These are phyloP conservation scores for Nyctanthes arbortristis DNA, from an alignment of 257 asterid genomes.

Conservation along the genomic window DNA sequence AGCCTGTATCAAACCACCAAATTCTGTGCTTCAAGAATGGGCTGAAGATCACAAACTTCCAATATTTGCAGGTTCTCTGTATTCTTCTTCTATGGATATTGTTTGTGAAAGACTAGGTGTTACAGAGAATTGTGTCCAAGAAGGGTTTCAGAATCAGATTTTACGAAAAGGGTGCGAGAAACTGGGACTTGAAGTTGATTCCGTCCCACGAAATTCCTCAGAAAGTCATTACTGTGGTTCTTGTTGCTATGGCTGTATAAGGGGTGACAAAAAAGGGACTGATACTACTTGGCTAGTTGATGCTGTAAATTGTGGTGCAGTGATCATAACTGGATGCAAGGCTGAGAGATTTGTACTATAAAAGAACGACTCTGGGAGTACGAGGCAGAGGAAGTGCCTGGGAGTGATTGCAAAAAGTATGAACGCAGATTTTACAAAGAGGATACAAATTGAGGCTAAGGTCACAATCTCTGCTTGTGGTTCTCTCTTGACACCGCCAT, in stretches of 20 bases:
- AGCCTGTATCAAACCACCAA: slow-evolving; percentile 68
- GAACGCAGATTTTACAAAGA: slow-evolving; percentile 35
- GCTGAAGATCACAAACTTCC: slow-evolving; percentile 38
- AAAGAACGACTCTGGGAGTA: slow-evolving; percentile 13
- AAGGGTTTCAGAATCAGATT: slow-evolving; percentile 74
- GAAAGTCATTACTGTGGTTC: slow-evolving; percentile 73
- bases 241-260: slow-evolving; percentile 71
- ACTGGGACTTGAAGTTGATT: slow-evolving; percentile 52
- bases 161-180: slow-evolving; percentile 74
- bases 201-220: slow-evolving; percentile 68
- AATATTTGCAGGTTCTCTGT: slow-evolving; percentile 41
- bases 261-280: slow-evolving; percentile 81
- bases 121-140: slow-evolving; percentile 50
- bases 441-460: slow-evolving; percentile 53
- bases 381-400: slow-evolving; percentile 40
- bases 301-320: slow-evolving; percentile 74
- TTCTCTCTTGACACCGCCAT: slow-evolving; percentile 78
- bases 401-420: slow-evolving; percentile 60
- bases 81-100: slow-evolving; percentile 53
- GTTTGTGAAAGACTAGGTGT: slow-evolving; percentile 76
- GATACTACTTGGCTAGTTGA: slow-evolving; percentile 90
- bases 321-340: slow-evolving; percentile 66
- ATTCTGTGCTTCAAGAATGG: slow-evolving; percentile 63
- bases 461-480: slow-evolving; percentile 88
- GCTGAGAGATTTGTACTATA: slow-evolving; percentile 52